Percentiles rank a stretch among this genome's conserved stretches.
phyloP scores from a whole-genome alignment of 768 basidiomycete genomes.

The Hirschioporus abietinus region DNA sequence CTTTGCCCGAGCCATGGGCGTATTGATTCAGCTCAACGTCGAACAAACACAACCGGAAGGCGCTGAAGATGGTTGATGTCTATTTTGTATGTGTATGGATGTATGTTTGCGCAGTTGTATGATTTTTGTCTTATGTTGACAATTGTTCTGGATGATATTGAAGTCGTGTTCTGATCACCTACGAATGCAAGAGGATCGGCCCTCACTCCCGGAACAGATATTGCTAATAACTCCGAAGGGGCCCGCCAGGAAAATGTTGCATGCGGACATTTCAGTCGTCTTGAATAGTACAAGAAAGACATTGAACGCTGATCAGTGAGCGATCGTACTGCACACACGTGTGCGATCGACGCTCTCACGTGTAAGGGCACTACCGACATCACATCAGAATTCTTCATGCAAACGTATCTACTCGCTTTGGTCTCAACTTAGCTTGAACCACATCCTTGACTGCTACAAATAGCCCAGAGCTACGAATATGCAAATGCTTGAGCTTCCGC shows the following conservation, averaged over 20 bases:
- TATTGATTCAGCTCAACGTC: slow-evolving; percentile 52
- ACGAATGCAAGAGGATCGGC: not conserved
- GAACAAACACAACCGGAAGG: slow-evolving; percentile 6
- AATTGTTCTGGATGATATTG: not conserved
- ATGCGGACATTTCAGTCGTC: not conserved
- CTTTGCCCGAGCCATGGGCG: slow-evolving; percentile 76
- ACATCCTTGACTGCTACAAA: not conserved
- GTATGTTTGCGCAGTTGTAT: not conserved
- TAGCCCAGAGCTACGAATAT: not conserved
- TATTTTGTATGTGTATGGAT: not conserved
- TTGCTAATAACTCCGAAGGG: not conserved
- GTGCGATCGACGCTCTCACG: not conserved
- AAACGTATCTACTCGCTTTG: not conserved
- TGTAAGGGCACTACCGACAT: not conserved
- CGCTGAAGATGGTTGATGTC: slow-evolving; percentile 5
- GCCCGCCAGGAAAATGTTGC: not conserved
- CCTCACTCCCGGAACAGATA: not conserved
- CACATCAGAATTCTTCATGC: not conserved
- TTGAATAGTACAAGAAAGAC: too few species aligned
- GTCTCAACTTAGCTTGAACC: not conserved
- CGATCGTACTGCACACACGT: not conserved
- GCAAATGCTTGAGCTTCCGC: not conserved
- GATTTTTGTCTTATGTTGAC: not conserved
- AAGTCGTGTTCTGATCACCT: not conserved
- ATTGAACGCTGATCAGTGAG: not conserved